phyloP scores from a whole-genome alignment of 2,329 filamentous ascomycete genomes.

The Neospermospora avenae region DNA sequence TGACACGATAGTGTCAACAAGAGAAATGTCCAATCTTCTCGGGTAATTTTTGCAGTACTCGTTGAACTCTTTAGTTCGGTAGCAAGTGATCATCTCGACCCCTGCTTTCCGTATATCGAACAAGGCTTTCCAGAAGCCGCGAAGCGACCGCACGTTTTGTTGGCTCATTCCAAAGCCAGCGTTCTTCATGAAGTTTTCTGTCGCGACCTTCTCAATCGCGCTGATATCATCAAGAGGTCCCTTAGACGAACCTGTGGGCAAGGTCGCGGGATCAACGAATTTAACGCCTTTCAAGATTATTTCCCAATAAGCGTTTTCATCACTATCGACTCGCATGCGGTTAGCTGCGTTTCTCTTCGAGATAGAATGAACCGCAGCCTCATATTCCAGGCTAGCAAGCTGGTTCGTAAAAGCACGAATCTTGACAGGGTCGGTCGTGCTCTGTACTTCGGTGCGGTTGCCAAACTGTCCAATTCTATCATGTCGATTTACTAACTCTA shows the following conservation, averaged over 20 bases:
- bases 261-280: too few relatives aligned
- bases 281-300: too few relatives aligned
- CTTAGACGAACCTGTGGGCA: background rate
- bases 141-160: background rate
- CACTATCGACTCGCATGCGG: background rate
- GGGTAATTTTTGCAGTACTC: too few relatives aligned
- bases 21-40: too few relatives aligned
- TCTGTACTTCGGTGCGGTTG: background rate
- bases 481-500: background rate
- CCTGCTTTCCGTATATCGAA: background rate
- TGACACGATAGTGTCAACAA: too few relatives aligned
- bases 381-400: background rate
- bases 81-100: too few relatives aligned
- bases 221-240: slow-evolving; percentile 1
- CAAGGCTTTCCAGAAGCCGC: slow-evolving; percentile 3
- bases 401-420: background rate
- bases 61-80: too few relatives aligned
- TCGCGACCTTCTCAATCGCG: background rate
- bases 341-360: background rate
- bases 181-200: background rate
- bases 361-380: background rate
- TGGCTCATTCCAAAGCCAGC: background rate
- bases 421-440: background rate
- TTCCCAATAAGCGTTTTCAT: background rate
- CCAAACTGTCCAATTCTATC: background rate